phyloP scores from a whole-genome alignment of 306 rosid species.

The Rosa chinensis region DNA sequence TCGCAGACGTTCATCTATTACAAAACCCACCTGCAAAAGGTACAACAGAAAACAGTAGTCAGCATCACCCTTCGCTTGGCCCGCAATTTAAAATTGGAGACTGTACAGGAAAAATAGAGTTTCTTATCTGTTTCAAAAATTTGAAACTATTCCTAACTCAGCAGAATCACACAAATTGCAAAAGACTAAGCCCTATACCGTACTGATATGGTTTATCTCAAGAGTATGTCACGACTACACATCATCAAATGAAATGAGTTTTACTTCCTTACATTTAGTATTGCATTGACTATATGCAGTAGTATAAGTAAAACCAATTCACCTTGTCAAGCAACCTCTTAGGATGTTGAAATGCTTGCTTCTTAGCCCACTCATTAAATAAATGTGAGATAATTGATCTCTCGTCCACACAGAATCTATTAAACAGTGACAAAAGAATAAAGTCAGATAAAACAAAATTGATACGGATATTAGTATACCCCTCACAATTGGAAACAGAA shows the following conservation, averaged over 20 bases:
- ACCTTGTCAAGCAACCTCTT: slow-evolving; percentile 95
- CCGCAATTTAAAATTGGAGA: not conserved
- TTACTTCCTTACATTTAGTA: not conserved
- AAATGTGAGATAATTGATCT: slow-evolving; percentile 77
- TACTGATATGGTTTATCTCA: not conserved
- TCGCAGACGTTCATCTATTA: slow-evolving; percentile 87
- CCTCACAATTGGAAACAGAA: slow-evolving; percentile 31
- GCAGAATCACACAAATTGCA: not conserved
- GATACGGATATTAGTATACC: slow-evolving; percentile 20
- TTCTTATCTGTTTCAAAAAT: not conserved
- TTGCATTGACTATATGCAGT: not conserved
- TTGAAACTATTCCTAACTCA: not conserved
- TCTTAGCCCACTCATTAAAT: slow-evolving; percentile 94
- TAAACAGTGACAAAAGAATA: slow-evolving; percentile 23
- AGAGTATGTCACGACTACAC: not conserved
- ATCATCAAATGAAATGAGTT: not conserved
- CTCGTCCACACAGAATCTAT: slow-evolving; percentile 72
- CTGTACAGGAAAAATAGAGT: not conserved
- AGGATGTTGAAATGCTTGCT: slow-evolving; percentile 92
- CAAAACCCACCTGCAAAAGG: slow-evolving; percentile 69
- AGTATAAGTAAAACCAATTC: not conserved
- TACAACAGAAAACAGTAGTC: slow-evolving; percentile 21
- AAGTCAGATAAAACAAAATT: slow-evolving; percentile 12
- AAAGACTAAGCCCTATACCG: not conserved
- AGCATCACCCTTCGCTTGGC: not conserved